Percentiles rank a stretch among this genome's conserved stretches.
These are phyloP conservation scores for Achaetomium macrosporum DNA, from an alignment of 2,329 filamentous ascomycete genomes.

Conservation along the genomic window DNA sequence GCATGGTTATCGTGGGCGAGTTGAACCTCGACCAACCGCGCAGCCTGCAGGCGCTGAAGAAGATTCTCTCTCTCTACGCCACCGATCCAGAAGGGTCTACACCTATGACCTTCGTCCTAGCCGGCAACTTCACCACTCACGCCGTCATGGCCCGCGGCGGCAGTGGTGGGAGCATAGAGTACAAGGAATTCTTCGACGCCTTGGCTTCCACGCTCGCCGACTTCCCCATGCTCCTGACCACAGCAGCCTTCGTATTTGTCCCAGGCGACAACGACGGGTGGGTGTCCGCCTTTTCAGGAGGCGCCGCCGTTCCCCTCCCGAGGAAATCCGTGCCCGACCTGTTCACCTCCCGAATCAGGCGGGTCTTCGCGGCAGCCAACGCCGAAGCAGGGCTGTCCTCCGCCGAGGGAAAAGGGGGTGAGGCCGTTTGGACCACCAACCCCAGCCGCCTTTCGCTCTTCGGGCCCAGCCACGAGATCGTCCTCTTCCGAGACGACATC, in stretches of 20 bases:
- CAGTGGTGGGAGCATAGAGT: constrained; percentile 80
- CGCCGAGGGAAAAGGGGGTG: constrained; percentile 50
- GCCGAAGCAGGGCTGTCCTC: constrained; percentile 51
- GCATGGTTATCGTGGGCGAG: constrained; percentile 75
- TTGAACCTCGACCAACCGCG: constrained; percentile 78
- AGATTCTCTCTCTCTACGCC: constrained; percentile 70
- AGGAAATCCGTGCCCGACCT: constrained; percentile 71
- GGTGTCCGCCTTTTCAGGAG: constrained; percentile 77
- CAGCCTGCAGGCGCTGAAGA: constrained; percentile 74
- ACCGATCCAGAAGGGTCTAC: constrained; percentile 55
- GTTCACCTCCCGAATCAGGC: constrained; percentile 81
- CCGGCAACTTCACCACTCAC: constrained; percentile 73
- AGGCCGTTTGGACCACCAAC: constrained; percentile 84
- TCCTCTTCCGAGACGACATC: constrained; percentile 82
- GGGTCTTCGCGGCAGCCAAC: constrained; percentile 74
- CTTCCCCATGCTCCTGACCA: constrained; percentile 72
- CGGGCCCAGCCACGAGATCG: constrained; percentile 79
- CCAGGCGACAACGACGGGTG: constrained; percentile 98
- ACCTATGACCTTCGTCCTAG: constrained; percentile 74
- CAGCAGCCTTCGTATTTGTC: constrained; percentile 83
- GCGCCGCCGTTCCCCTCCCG: constrained; percentile 64
- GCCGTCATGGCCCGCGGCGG: constrained; percentile 62
- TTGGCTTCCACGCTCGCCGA: constrained; percentile 78
- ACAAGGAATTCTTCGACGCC: constrained; percentile 92
- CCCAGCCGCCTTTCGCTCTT: constrained; percentile 78